Evolutionary conservation across 805 yeast species (phyloP).

Genomic region (Pichia nanzhaoensis): DNA sequence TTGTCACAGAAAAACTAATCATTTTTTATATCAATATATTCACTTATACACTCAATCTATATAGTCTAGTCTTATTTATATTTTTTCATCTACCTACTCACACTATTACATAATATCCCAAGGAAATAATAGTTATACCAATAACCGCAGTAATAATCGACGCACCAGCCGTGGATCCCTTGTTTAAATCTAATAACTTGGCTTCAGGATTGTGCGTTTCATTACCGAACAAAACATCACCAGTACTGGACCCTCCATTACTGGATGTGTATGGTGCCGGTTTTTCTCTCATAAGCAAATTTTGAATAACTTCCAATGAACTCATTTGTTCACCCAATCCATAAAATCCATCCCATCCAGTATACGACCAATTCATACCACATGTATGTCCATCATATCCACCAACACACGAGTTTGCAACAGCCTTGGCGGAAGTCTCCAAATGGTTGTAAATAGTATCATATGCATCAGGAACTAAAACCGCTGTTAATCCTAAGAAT

Average conservation of each 20-base stretch:
- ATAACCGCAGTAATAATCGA: conserved; percentile 55
- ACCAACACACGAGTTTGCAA: conserved; percentile 66
- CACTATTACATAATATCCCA: conserved; percentile 19
- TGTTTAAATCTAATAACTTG: conserved; percentile 35
- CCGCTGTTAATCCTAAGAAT: conserved; percentile 66
- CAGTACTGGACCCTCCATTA: conserved; percentile 32
- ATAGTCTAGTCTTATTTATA: not conserved
- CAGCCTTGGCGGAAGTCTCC: conserved; percentile 52
- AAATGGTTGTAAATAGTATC: conserved; percentile 34
- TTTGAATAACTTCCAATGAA: conserved; percentile 59
- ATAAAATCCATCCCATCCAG: conserved; percentile 56
- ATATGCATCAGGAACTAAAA: conserved; percentile 54
- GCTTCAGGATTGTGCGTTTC: conserved; percentile 32
- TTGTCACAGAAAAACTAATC: conserved; percentile 8
- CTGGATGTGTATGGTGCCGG: conserved; percentile 45
- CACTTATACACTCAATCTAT: not conserved
- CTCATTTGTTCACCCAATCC: conserved; percentile 79
- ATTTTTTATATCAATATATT: no score
- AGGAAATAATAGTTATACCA: conserved; percentile 31
- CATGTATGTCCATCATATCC: conserved; percentile 73
- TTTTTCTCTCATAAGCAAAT: conserved; percentile 36
- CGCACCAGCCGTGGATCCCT: conserved; percentile 60
- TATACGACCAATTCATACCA: conserved; percentile 58
- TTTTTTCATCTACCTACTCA: not conserved
- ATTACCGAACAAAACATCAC: conserved; percentile 66